Base-by-base conservation (phyloP, 1,139 yeast species). In the Scheffersomyces stambukii region DNA sequence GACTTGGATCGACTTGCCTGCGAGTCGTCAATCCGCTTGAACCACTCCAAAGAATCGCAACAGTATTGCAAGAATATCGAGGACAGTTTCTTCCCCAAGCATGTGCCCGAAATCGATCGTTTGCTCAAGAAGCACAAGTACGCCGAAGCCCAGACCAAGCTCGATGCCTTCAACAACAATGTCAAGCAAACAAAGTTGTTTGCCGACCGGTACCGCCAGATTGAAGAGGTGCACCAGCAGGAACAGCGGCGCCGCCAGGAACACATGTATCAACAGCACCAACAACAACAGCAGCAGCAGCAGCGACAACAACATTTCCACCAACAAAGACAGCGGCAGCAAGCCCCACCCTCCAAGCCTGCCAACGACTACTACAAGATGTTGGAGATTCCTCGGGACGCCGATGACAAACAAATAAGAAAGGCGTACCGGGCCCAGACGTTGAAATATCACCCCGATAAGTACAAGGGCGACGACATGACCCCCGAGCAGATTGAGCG, bases 381-480 rank as follows among this genome's bases (percentile, higher is more conserved):
- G 3, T 61, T 91, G 9, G 95, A 78, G 14, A 70, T 89, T 6
- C 43, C 77, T 1, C 65, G 70, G 32, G 74, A 75, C 40, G 95
- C 96, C 0, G 79, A 75, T 36, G 80, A 76, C 1, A 70, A 72
- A 41, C 81, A 84, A 8, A 81, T 91, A 41, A 83, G 82, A 45
- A 81, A 77, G 50, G 95, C 95, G 0, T 83, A 86, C 55, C 67
- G 96, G 36, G 65, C 77, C 7, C 74, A 81, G 48, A 82, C 94
- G 19, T 78, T 82, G 48, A 78, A 79, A 48, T 84, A 71, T 52
- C 98, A 91, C 49, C 98, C 98, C 0, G 98, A 91, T 55, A 89
- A 91, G 55, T 76, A 81, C 47, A 79, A 77, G 49, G 70, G 70
- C 3, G 79, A 77, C 17, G 86, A 78, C 21, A 49, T 82, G 41